Base-by-base conservation (phyloP, 148 eudicot species). In the Rhododendron mucronatum region DNA sequence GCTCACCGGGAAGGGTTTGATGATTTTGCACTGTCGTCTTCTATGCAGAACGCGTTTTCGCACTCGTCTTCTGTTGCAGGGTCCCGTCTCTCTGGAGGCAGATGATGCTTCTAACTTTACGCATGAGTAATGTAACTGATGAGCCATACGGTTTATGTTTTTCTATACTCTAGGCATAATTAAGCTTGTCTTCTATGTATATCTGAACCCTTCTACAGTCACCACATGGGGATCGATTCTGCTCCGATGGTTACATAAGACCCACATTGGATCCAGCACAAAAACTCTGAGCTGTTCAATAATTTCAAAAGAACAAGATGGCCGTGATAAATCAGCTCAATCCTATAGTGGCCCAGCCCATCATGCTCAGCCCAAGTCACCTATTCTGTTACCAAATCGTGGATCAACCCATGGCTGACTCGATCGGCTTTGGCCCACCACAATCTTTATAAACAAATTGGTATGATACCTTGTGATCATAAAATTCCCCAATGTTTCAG, bases 1-100 rank as follows among this genome's bases (percentile, higher is more conserved):
- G 82, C 30, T 7, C 26, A 78, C 6, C 26, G 21, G 0, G 30
- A 78, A 39, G 83, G 87, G 5, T 85, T 85, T 45, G 83, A 61
- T 4, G 85, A 84, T 30, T 47, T 84, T 48, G 28, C 47, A 2
- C 8, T 84, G 18, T 84, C 85, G 1, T 84, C 61, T 83, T 69
- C 85, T 12, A 26, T 30, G 65, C 65, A 71, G 1, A 84, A 47
- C 12, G 28, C 10, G 1, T 28, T 71, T 84, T 16, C 26, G 18
- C 30, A 71, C 2, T 18, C 65, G 1, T 33, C 84, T 4, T 80
- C 78, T 20, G 75, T 75, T 57, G 45, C 78, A 2, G 50, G 59
- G 30, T 88, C 87, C 0, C 69, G 85, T 44, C 81, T 85, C 48
- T 73, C 82, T 14, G 78, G 82, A 10, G 89, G 89, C 35, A 79